phyloP scores from a whole-genome alignment of 768 basidiomycete genomes.

The Thelephora aurantiotincta region DNA sequence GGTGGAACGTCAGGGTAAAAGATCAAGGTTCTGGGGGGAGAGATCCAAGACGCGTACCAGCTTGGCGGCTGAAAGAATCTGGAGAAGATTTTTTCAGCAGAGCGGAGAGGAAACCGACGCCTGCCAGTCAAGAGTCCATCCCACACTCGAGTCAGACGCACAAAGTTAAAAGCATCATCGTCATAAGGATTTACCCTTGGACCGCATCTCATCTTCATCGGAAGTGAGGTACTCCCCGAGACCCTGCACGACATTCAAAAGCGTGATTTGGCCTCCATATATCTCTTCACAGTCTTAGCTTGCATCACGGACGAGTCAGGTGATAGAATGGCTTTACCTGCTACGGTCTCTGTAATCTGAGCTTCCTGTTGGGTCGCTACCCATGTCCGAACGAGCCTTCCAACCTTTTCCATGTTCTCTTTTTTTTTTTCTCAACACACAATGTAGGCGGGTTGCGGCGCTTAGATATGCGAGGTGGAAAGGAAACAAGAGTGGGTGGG shows the following conservation, averaged over 20 bases:
- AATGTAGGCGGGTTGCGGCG: too few relatives aligned
- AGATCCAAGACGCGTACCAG: conserved; percentile 36
- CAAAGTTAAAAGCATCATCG: neutral
- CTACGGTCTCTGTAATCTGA: conserved; percentile 42
- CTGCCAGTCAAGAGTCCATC: conserved; percentile 26
- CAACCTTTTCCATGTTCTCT: conserved; percentile 25
- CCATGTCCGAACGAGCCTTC: conserved; percentile 57
- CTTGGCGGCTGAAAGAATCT: conserved; percentile 61
- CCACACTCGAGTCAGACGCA: too few relatives aligned
- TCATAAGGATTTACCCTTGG: conserved; percentile 43
- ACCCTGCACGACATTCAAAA: conserved; percentile 73
- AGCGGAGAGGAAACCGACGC: conserved; percentile 69
- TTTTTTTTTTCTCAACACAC: neutral
- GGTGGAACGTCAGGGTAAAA: conserved; percentile 1
- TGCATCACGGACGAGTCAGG: conserved; percentile 19
- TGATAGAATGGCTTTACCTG: conserved; percentile 30
- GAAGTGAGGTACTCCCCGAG: conserved; percentile 82
- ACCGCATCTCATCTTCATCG: conserved; percentile 64
- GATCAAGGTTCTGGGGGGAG: conserved; percentile 3
- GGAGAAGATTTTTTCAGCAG: conserved; percentile 49
- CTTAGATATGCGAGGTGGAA: too few relatives aligned
- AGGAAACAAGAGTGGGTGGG: too few relatives aligned
- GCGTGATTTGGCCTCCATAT: conserved; percentile 37
- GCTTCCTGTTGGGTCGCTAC: conserved; percentile 47
- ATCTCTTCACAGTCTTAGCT: conserved; percentile 24